A percentile compares a stretch with the other conserved stretches of the same genome.
Evolutionary conservation across 225 moss, liverwort and hornwort genomes (phyloP).

Genomic region (Rhytidiadelphus loreus): DNA sequence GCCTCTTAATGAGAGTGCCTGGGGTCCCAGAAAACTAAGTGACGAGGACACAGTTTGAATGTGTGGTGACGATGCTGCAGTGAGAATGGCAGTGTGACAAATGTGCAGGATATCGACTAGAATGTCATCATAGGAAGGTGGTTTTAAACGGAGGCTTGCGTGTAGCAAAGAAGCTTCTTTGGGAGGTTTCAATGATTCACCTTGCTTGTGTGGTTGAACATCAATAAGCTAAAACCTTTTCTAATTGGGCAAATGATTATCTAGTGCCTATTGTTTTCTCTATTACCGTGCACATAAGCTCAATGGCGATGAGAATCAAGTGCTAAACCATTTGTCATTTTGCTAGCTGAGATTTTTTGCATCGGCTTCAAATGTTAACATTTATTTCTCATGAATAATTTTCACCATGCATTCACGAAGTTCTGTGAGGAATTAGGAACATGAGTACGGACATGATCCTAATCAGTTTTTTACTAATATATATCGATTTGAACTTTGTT

Average conservation of each 20-base stretch:
- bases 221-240: neutral
- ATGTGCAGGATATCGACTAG: neutral
- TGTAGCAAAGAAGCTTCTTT: neutral
- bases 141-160: neutral
- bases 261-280: neutral
- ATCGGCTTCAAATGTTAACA: too few species aligned
- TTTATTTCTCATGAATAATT: too few species aligned
- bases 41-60: neutral
- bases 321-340: neutral
- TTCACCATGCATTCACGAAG: too few species aligned
- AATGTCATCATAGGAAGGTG: neutral
- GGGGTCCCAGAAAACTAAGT: neutral
- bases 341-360: accelerated
- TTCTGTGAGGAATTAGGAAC: too few species aligned
- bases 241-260: neutral
- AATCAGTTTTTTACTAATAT: too few species aligned
- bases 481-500: neutral
- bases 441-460: too few species aligned
- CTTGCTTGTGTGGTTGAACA: neutral
- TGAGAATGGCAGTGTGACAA: neutral
- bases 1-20: neutral
- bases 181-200: neutral
- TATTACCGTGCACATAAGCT: too few species aligned
- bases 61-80: neutral
- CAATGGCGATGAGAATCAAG: neutral